Evolutionary conservation across 2,329 filamentous ascomycete species (phyloP).

Genomic region (Xylaria digitata): DNA sequence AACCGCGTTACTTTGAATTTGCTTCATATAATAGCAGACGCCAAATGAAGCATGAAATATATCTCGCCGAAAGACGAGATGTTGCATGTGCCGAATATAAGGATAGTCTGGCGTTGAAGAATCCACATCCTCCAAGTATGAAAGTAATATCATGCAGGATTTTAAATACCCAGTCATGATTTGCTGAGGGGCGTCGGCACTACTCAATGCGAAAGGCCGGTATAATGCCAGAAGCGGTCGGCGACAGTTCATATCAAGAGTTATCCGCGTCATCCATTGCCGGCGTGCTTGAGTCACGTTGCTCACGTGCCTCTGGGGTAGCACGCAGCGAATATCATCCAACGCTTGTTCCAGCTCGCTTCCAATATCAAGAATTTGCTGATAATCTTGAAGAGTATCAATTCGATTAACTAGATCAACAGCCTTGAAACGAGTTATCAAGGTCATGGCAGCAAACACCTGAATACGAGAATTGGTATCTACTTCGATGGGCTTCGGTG

Average conservation of each 20-base stretch:
- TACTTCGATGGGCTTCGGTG: conserved; percentile 62
- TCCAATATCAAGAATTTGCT: conserved; percentile 64
- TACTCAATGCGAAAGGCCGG: conserved; percentile 65
- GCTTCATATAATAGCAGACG: conserved; percentile 65
- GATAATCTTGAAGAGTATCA: conserved; percentile 64
- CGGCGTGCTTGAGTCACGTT: conserved; percentile 60
- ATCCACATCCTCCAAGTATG: conserved; percentile 66
- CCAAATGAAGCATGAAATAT: conserved; percentile 67
- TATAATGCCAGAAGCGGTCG: conserved; percentile 65
- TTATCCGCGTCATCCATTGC: conserved; percentile 62
- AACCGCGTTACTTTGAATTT: conserved; percentile 39
- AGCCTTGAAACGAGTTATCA: conserved; percentile 62
- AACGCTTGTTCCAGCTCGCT: conserved; percentile 64
- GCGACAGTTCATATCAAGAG: conserved; percentile 66
- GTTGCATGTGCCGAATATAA: conserved; percentile 63
- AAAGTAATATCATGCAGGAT: conserved; percentile 66
- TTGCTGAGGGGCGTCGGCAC: conserved; percentile 61
- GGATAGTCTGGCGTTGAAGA: conserved; percentile 59
- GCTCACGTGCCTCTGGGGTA: conserved; percentile 58
- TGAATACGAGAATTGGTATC: conserved; percentile 66
- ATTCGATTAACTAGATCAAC: conserved; percentile 63
- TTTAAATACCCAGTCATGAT: conserved; percentile 65
- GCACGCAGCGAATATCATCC: conserved; percentile 65
- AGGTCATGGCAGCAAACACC: conserved; percentile 63
- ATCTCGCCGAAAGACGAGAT: conserved; percentile 64